Percentiles rank a stretch among this genome's conserved stretches.
Conservation (phyloP, 2,329 filamentous ascomycete genomes). For the Aspergillus costaricaensis region DNA sequence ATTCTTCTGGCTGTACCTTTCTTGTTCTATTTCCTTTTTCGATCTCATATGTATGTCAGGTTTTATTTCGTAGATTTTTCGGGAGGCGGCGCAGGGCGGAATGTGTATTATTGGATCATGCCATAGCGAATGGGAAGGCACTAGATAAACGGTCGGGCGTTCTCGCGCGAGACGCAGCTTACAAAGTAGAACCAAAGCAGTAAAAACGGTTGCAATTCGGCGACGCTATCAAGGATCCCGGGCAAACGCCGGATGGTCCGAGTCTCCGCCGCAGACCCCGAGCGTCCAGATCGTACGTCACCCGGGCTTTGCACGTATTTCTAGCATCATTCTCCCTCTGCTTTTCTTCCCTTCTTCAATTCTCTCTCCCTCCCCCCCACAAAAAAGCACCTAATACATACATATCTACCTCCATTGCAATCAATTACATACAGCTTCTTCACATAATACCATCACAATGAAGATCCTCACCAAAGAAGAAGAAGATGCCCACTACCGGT, state of each 20-base stretch:
- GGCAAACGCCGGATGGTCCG: constrained; percentile 12
- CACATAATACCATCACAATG: constrained; percentile 58
- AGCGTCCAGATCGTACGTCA: constrained; percentile 9
- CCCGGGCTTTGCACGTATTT: constrained; percentile 16
- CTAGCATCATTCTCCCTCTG: background rate
- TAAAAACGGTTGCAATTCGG: too few species aligned
- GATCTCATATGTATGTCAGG: background rate
- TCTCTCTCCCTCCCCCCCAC: background rate
- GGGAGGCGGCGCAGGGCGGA: background rate
- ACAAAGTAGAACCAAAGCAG: background rate
- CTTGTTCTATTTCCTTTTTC: background rate
- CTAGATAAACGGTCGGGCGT: background rate
- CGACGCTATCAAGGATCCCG: background rate
- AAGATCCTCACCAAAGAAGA: constrained; percentile 96
- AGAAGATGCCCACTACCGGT: constrained; percentile 81
- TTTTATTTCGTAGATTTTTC: background rate
- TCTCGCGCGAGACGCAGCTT: constrained; percentile 1
- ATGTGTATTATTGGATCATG: constrained; percentile 6
- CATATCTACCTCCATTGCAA: background rate
- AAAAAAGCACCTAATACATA: background rate
- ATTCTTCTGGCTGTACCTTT: constrained; percentile 11
- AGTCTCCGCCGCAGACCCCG: constrained; percentile 6
- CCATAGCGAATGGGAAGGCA: constrained; percentile 1
- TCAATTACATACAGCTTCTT: constrained; percentile 6
- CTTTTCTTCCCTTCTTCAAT: constrained; percentile 3